Conservation (phyloP, 2,329 filamentous ascomycete species). For the Magnaporthales sp. region DNA sequence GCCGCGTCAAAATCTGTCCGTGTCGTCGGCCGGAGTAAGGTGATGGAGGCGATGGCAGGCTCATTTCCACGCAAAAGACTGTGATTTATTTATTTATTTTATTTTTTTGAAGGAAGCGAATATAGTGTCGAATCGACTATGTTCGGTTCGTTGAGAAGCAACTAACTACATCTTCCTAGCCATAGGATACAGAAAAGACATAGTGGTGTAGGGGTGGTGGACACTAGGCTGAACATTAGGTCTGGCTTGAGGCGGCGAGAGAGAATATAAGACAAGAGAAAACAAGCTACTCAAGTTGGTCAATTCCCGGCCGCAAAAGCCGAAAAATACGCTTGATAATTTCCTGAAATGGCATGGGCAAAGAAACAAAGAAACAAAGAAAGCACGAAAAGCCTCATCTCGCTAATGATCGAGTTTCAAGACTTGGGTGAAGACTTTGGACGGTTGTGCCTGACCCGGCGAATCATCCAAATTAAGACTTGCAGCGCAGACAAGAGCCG, state of each 20-base stretch:
- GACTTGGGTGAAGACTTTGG: not conserved
- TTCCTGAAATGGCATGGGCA: not conserved
- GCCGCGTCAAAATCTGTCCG: not conserved
- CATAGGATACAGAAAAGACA: not conserved
- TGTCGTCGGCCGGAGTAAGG: not conserved
- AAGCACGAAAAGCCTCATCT: not conserved
- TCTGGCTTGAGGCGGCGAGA: not conserved
- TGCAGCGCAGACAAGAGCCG: not conserved
- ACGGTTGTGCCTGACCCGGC: not conserved
- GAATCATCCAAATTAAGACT: not conserved
- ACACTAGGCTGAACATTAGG: not conserved
- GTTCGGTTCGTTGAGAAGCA: not conserved
- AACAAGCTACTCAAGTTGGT: not conserved
- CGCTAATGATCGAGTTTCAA: not conserved
- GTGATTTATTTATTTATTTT: not conserved
- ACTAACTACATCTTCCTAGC: not conserved
- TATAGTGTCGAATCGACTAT: not conserved
- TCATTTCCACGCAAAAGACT: not conserved
- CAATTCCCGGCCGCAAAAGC: not conserved
- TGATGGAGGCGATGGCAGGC: not conserved
- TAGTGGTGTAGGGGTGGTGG: not conserved
- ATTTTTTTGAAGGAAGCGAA: not conserved
- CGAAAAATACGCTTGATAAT: not conserved
- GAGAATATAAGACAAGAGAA: not conserved
- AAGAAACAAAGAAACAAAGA: not conserved